Conservation (phyloP, 768 basidiomycete genomes). For the Trichaptum fuscoviolaceum region DNA sequence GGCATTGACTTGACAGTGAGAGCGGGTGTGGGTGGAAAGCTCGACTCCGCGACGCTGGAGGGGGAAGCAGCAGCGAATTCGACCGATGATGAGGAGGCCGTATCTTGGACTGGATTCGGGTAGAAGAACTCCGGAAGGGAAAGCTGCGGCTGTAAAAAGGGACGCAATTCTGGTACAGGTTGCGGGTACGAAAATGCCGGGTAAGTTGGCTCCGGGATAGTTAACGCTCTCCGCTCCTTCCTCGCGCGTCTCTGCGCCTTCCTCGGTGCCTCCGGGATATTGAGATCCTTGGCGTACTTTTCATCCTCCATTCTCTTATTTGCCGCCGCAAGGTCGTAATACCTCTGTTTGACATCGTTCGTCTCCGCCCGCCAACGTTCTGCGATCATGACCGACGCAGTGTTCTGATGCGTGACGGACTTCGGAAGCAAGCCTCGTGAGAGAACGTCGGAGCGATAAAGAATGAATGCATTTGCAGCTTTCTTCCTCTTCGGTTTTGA, state of each 20-base stretch:
- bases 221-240: background rate
- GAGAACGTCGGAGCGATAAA: background rate
- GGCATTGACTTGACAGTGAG: background rate
- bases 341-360: background rate
- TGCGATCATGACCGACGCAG: background rate
- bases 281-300: background rate
- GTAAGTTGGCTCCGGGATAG: background rate
- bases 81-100: background rate
- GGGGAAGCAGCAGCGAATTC: background rate
- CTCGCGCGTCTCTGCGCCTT: background rate
- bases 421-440: background rate
- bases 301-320: background rate
- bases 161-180: background rate
- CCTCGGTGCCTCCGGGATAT: background rate
- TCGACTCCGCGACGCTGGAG: background rate
- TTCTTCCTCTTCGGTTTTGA: background rate
- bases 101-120: background rate
- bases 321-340: background rate
- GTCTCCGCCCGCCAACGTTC: background rate
- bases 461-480: background rate
- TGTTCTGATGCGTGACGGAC: background rate
- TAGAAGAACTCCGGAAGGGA: background rate
- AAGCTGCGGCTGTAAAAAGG: background rate
- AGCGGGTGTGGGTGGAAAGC: background rate
- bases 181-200: background rate